Base-by-base conservation (phyloP, 306 rosid species). In the Benincasa hispida region DNA sequence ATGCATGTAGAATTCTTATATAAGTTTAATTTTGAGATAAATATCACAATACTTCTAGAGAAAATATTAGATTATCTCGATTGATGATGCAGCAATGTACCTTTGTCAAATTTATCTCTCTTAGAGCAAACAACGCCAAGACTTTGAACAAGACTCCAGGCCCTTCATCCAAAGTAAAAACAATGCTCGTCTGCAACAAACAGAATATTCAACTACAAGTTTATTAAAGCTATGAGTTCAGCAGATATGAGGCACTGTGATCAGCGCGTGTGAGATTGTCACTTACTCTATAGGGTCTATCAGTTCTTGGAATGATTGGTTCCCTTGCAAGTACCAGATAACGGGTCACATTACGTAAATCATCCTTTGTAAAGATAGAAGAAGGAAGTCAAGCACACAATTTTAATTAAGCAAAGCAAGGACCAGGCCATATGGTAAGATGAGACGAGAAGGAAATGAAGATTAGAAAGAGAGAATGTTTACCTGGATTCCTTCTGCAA, bases 131-230 rank as follows among this genome's bases (percentile, higher is more conserved):
- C 76, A 91, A 89, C 42, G 98, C 91, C 76, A 93, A 77, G 75
- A 93, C 98, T 85, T 93, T 93, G 80, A 93, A 91, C 57, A 93
- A 89, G 48, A 87, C 84, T 48, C 97, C 98, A 3, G 93, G 92
- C 57, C 97, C 97, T 87, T 89, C 96, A 84, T 91, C 92, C 56
- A 93, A 83, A 61, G 92, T 81, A 85, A 93, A 91, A 66, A 87
- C 98, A 59, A 93, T 75, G 81, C 97, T 91, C 19, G 98, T 93
- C 98, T 93, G 51, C 30, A 87, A 77, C 76, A 60, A 58, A 66
- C 66, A 41, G 78, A 62, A 51, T 12, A 58, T 76, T 76, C n/a
- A 21, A 75, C 27, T 85, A 45, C 76, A 50, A 84, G 84, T 27
- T 79, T 12, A 78, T 45, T 74, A 48, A 80, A 37, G 30, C 24